Base-by-base conservation (phyloP, 805 yeast genomes). In the Starmerella riodocensis region DNA sequence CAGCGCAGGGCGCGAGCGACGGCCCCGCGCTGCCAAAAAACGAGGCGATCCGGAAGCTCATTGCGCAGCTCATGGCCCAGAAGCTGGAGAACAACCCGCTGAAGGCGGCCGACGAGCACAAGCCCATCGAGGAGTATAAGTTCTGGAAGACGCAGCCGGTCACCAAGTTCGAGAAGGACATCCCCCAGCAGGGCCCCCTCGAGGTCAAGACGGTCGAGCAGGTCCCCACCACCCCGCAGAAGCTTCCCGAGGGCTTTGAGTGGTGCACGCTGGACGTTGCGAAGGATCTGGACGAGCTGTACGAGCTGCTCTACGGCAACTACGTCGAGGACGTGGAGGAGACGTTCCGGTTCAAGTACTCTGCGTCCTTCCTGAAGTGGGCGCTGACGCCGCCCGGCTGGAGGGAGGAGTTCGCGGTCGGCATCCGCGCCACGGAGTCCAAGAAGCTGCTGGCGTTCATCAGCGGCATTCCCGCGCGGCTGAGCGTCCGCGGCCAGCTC, bases 71-170 rank as follows among this genome's bases (percentile, higher is more conserved):
- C 23, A 37, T 43, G 30, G 37, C 48, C 6, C 36, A 37, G 34
- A 32, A 36, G 9, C 35, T 32, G 9, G 33, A 30, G 9, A 19
- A 4, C 22, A 13, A 24, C n/a, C 18, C 33, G 24, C 14, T n/a
- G n/a, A 24, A 32, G 32, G 21, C 32, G 4, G 32, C 34, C 31
- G 14, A 28, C 35, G 33, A 20, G 28, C 58, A 53, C 13, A 62
- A 62, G 47, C 47, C 76, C 18, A 84, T 85, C 81, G 75, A 80
- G 37, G 93, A 86, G 55, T 83, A 86, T 65, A 83, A 81, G 63
- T 91, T 91, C 62, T 91, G 98, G 98, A 82, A 80, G 54, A 91
- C 98, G 2, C 98, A 91, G 62, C 98, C 98, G 0, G 97, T 91
- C 17, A 71, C 85, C 7, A 67, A 66, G 23, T 74, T 86, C 47